phyloP scores from a whole-genome alignment of 192 early-diverging fungal genomes.

The Thamnidium elegans region DNA sequence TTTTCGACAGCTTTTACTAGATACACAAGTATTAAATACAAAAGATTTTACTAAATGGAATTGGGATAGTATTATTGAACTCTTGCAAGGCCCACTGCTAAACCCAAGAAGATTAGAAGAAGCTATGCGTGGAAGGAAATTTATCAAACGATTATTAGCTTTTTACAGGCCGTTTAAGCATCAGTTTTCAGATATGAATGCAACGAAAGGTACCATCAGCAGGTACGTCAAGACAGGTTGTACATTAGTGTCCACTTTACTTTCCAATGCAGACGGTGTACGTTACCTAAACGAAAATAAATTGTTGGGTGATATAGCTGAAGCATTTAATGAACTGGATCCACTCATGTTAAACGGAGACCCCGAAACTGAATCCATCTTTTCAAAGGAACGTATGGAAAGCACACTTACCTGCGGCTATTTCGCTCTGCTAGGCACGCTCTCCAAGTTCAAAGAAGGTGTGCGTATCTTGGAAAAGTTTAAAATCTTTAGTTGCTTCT shows the following conservation, averaged over 20 bases:
- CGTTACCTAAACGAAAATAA: constrained; percentile 68
- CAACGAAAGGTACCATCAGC: constrained; percentile 38
- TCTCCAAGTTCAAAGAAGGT: constrained; percentile 64
- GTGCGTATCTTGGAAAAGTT: constrained; percentile 66
- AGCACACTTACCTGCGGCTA: constrained; percentile 71
- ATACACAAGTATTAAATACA: constrained; percentile 66
- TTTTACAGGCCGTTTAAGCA: constrained; percentile 73
- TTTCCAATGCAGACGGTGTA: constrained; percentile 61
- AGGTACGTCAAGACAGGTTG: constrained; percentile 63
- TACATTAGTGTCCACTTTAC: constrained; percentile 63
- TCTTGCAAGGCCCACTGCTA: constrained; percentile 74
- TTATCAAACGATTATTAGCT: constrained; percentile 65
- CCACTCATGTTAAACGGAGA: constrained; percentile 46
- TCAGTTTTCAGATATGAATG: constrained; percentile 66
- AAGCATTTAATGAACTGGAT: constrained; percentile 72
- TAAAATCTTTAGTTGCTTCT: constrained; percentile 77
- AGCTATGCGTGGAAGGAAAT: constrained; percentile 63
- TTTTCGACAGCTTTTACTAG: constrained; percentile 63
- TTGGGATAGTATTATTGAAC: constrained; percentile 72
- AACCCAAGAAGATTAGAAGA: constrained; percentile 76
- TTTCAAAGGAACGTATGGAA: constrained; percentile 74
- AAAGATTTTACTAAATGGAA: constrained; percentile 80
- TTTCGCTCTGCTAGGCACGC: constrained; percentile 69
- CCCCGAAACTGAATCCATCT: constrained; percentile 57
- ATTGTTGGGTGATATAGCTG: constrained; percentile 67